Evolutionary conservation across 2,329 filamentous ascomycete genomes (phyloP).

Genomic region (Curvularia verruculosa): DNA sequence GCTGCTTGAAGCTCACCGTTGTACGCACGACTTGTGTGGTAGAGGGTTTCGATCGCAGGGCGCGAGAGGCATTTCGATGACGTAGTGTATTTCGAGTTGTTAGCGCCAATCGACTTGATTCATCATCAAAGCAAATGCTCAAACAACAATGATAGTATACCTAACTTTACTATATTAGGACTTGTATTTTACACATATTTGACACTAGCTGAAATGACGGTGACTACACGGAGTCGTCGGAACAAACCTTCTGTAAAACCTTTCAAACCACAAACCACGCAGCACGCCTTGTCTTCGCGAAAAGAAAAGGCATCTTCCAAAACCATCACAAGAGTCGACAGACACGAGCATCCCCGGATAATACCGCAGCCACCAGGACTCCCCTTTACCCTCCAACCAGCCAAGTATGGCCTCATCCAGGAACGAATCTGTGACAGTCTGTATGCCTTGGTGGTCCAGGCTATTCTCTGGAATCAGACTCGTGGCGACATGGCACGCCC

Average conservation of each 20-base stretch:
- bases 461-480: slow-evolving; percentile 85
- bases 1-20: not conserved
- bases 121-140: not conserved
- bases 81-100: not conserved
- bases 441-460: slow-evolving; percentile 80
- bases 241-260: not conserved
- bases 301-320: not conserved
- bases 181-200: not conserved
- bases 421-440: slow-evolving; percentile 76
- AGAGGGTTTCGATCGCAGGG: not conserved
- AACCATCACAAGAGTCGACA: slow-evolving; percentile 14
- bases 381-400: slow-evolving; percentile 29
- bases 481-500: slow-evolving; percentile 76
- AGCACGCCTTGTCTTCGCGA: slow-evolving; percentile 3
- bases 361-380: slow-evolving; percentile 28
- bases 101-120: not conserved
- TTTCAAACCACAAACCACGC: not conserved
- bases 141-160: not conserved
- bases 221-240: slow-evolving; percentile 4
- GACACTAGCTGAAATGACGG: not conserved
- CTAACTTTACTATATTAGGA: not conserved
- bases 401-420: slow-evolving; percentile 78
- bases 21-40: not conserved
- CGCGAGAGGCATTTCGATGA: not conserved
- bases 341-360: slow-evolving; percentile 16